Evolutionary conservation across 768 basidiomycete species (phyloP).

Genomic region (Chlorophyllum brunneum): DNA sequence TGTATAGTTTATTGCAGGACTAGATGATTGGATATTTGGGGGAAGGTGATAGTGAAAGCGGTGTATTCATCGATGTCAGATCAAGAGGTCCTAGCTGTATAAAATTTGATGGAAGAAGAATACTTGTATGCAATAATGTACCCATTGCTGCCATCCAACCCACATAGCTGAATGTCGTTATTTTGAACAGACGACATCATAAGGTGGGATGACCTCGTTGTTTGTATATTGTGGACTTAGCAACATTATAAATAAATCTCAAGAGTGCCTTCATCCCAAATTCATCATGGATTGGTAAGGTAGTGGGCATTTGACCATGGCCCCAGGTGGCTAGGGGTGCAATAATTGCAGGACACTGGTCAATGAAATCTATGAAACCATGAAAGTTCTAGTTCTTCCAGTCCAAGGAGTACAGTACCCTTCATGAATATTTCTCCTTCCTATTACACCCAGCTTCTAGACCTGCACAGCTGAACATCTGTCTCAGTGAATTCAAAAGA

Average conservation of each 20-base stretch:
- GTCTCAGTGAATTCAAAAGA: not conserved
- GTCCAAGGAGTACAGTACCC: constrained; percentile 75
- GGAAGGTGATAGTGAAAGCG: constrained; percentile 24
- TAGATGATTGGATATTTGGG: constrained; percentile 13
- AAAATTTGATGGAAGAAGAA: no score
- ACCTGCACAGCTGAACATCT: constrained; percentile 33
- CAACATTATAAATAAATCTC: no score
- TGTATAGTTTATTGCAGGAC: not conserved
- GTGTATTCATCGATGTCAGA: not conserved
- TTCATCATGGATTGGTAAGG: constrained; percentile 66
- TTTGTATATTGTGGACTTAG: no score
- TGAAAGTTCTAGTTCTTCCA: constrained; percentile 77
- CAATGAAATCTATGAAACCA: not conserved
- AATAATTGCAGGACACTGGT: not conserved
- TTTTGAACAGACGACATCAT: no score
- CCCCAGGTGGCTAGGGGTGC: constrained; percentile 62
- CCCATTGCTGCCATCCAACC: no score
- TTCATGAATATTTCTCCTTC: constrained; percentile 97
- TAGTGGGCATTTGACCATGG: constrained; percentile 82
- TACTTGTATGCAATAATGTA: no score
- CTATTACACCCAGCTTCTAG: constrained; percentile 82
- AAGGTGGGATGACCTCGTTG: no score
- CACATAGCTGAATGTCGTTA: no score
- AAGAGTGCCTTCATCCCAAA: constrained; percentile 39
- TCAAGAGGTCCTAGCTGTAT: constrained; percentile 15